phyloP scores from a whole-genome alignment of 257 asterid genomes.

The Anisodus tanguticus region DNA sequence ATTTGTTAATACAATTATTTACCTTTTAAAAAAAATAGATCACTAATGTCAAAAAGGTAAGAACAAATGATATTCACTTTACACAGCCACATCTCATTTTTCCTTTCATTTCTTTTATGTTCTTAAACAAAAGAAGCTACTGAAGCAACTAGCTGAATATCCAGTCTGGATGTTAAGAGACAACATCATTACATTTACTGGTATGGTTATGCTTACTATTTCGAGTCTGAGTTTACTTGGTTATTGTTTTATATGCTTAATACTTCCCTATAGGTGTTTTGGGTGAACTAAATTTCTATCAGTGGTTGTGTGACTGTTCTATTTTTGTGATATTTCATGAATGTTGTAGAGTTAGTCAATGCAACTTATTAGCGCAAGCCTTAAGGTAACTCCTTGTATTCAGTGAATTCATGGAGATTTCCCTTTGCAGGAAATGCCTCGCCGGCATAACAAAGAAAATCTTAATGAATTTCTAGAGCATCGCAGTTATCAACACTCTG shows the following conservation, averaged over 20 bases:
- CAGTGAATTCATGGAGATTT: not conserved
- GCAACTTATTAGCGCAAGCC: not conserved
- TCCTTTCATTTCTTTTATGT: slow-evolving; percentile 4
- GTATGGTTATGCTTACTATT: not conserved
- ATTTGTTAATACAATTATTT: no score
- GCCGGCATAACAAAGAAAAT: slow-evolving; percentile 19
- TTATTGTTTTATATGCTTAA: not conserved
- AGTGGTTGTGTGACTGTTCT: slow-evolving; percentile 6
- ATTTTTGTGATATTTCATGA: slow-evolving; percentile 17
- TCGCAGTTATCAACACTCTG: slow-evolving; percentile 39
- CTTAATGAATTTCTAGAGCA: slow-evolving; percentile 30
- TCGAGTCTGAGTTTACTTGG: not conserved
- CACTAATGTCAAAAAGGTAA: not conserved
- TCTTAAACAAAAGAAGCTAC: slow-evolving; percentile 1
- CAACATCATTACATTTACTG: slow-evolving; percentile 5
- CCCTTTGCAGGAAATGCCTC: slow-evolving; percentile 24
- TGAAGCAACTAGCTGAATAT: slow-evolving; percentile 1
- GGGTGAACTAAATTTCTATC: slow-evolving; percentile 6
- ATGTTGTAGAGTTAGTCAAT: not conserved
- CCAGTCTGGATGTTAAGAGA: not conserved
- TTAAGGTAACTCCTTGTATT: slow-evolving; percentile 19
- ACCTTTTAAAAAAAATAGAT: no score
- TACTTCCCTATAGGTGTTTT: slow-evolving; percentile 11
- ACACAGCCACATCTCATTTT: not conserved
- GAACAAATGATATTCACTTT: not conserved